phyloP scores from a whole-genome alignment of 441 rosid species.

The Eruca vesicaria region DNA sequence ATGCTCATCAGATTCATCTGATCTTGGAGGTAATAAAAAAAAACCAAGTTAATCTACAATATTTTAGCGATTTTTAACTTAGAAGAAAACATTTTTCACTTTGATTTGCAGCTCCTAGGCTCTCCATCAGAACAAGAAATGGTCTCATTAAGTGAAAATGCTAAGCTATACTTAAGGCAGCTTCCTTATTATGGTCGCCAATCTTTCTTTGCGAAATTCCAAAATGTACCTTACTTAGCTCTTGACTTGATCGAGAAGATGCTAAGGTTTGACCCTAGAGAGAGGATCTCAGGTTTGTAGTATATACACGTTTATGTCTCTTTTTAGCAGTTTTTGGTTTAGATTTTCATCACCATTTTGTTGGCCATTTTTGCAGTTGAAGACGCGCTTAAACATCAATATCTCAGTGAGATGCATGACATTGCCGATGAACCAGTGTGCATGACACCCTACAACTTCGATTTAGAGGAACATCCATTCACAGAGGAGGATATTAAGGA shows the following conservation, averaged over 20 bases:
- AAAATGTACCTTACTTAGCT: conserved; percentile 60
- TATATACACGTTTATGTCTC: background rate
- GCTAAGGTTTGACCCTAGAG: conserved; percentile 78
- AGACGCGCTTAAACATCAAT: conserved; percentile 83
- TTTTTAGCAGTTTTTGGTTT: background rate
- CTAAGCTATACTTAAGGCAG: conserved; percentile 68
- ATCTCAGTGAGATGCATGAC: conserved; percentile 61
- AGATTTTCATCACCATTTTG: background rate
- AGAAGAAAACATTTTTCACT: background rate
- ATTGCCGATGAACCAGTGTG: conserved; percentile 75
- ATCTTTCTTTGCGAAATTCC: conserved; percentile 69
- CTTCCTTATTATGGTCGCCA: conserved; percentile 61
- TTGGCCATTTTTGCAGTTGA: conserved; percentile 46
- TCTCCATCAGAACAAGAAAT: conserved; percentile 82
- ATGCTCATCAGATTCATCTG: background rate
- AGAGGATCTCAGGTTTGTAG: conserved; percentile 78
- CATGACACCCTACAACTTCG: conserved; percentile 63
- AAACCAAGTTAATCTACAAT: background rate
- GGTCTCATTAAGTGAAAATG: conserved; percentile 67
- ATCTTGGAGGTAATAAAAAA: background rate
- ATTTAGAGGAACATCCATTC: conserved; percentile 65
- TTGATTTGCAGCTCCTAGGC: conserved; percentile 66
- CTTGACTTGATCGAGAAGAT: conserved; percentile 86
- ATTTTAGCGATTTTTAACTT: background rate
- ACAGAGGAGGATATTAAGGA: conserved; percentile 78